Evolutionary conservation across 306 rosid genomes (phyloP).

Genomic region (Arachis hypogaea): DNA sequence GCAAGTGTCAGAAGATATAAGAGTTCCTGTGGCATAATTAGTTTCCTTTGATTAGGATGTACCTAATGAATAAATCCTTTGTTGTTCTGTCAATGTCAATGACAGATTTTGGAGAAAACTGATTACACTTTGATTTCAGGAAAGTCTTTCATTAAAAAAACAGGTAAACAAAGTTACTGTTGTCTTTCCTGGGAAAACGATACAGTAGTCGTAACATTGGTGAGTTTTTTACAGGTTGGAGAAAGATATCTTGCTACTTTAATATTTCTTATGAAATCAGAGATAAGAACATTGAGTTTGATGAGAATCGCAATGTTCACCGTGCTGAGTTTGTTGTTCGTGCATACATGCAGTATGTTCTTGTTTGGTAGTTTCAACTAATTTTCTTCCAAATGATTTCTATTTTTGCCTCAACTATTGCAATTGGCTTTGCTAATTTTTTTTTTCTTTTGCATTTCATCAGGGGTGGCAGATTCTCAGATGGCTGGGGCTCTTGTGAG

Average conservation of each 20-base stretch:
- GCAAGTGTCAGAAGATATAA: slow-evolving; percentile 13
- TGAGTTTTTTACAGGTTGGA: slow-evolving; percentile 71
- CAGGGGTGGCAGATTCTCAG: slow-evolving; percentile 96
- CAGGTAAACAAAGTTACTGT: slow-evolving; percentile 55
- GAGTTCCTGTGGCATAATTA: slow-evolving; percentile 14
- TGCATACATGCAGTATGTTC: slow-evolving; percentile 91
- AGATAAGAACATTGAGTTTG: slow-evolving; percentile 88
- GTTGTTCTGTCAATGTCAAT: slow-evolving; percentile 28
- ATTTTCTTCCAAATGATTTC: slow-evolving; percentile 15
- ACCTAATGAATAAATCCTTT: slow-evolving; percentile 30
- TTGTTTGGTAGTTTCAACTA: slow-evolving; percentile 36
- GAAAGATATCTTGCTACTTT: slow-evolving; percentile 94
- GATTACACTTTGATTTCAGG: slow-evolving; percentile 80
- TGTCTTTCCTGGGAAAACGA: slow-evolving; percentile 18
- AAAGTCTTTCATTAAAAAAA: slow-evolving; percentile 74
- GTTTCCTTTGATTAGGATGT: neutral
- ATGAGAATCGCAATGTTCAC: slow-evolving; percentile 77
- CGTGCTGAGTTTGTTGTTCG: slow-evolving; percentile 94
- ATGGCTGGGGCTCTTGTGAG: slow-evolving; percentile 99
- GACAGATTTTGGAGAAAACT: slow-evolving; percentile 83
- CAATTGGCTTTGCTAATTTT: neutral
- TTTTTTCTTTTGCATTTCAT: slow-evolving; percentile 7
- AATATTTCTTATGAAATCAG: slow-evolving; percentile 90
- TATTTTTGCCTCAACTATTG: slow-evolving; percentile 6
- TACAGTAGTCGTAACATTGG: slow-evolving; percentile 13